Base-by-base conservation (phyloP, 163 green algal species). In the Prototheca wickerhamii region DNA sequence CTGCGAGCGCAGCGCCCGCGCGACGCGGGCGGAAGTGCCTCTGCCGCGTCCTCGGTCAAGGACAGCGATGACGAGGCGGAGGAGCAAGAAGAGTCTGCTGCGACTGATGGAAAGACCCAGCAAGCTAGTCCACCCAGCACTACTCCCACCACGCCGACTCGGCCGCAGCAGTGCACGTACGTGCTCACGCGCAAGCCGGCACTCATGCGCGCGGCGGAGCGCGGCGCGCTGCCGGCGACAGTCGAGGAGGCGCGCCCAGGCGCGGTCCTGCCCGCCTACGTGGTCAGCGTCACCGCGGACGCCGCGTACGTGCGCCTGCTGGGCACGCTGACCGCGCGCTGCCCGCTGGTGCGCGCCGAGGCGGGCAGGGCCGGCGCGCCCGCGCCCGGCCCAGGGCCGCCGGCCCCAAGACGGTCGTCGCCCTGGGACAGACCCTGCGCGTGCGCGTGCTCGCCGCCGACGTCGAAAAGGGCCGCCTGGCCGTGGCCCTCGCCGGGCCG, bases 351-450 rank as follows among this genome's bases (percentile, higher is more conserved):
- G n/a, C n/a, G n/a, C n/a, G n/a, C n/a, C n/a, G n/a, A n/a, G n/a
- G n/a, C 8, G 84, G 84, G 2, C 67, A 94, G 44, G 17, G 76
- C 87, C 3, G 83, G n/a, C n/a, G n/a, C n/a, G n/a, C n/a, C 94
- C 74, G 78, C 96, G 60, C 73, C 83, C 26, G 90, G 96, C 76
- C 80, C 67, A 5, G 96, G 18, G 82, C 68, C 18, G 80, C 94
- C 61, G 81, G 87, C 0, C 29, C 58, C 0, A 56, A 69, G n/a
- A n/a, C n/a, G n/a, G n/a, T n/a, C n/a, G n/a, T n/a, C n/a, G 5
- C 7, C 44, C 40, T 62, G 37, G 58, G 58, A 29, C 4, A 6
- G 15, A 8, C 32, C 53, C 18, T n/a, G 5, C 30, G 20, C 15
- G 29, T 40, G 21, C 23, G 12, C 57, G 18, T 51, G n/a, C n/a